phyloP scores from a whole-genome alignment of 305 asterid species.

The Coffea humblotiana region DNA sequence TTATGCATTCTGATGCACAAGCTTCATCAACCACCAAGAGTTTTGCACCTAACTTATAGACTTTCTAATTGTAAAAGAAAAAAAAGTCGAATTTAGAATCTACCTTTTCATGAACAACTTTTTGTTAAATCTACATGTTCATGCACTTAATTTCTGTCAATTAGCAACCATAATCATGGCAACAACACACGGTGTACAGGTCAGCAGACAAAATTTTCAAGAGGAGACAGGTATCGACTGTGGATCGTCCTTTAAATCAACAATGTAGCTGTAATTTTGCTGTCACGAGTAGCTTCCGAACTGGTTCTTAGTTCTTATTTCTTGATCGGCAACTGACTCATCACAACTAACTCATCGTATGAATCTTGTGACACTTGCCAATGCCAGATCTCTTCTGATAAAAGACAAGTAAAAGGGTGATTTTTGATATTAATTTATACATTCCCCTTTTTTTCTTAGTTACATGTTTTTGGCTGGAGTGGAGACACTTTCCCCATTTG shows the following conservation, averaged over 20 bases:
- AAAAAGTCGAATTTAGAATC: no score
- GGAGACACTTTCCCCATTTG: neutral
- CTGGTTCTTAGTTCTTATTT: neutral
- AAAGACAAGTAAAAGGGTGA: neutral
- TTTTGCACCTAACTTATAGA: neutral
- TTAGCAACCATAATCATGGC: neutral
- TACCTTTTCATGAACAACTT: no score
- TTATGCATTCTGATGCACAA: neutral
- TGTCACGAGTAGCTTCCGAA: constrained; percentile 9
- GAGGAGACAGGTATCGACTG: neutral
- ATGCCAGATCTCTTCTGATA: neutral
- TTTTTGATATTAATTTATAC: neutral
- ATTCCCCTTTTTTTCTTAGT: neutral
- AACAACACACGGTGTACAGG: constrained; percentile 1
- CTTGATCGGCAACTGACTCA: neutral
- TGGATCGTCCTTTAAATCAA: neutral
- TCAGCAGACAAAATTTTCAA: constrained; percentile 1
- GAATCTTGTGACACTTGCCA: constrained; percentile 1
- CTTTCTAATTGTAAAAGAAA: no score
- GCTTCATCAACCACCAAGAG: neutral
- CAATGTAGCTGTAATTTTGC: constrained; percentile 6
- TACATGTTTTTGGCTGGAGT: no score
- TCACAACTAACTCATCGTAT: neutral
- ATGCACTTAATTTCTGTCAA: neutral
- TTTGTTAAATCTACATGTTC: neutral